Evolutionary conservation across 768 basidiomycete genomes (phyloP).

Genomic region (Amanita jacksonii): DNA sequence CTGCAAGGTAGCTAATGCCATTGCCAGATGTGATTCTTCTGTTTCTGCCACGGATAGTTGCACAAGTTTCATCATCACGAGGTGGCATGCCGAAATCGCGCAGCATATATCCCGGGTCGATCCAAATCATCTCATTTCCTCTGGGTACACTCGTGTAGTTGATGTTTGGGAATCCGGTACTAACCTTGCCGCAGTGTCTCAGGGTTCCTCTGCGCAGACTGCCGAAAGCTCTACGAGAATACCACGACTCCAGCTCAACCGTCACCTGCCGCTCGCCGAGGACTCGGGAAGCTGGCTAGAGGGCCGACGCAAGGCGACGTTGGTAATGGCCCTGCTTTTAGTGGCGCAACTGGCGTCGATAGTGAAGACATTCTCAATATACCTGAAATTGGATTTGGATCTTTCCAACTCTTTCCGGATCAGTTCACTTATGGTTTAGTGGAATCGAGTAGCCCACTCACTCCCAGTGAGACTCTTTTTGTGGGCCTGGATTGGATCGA

Average conservation of each 20-base stretch:
- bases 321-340: slow-evolving; percentile 39
- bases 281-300: slow-evolving; percentile 25
- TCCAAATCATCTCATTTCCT: slow-evolving; percentile 53
- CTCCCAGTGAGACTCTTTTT: slow-evolving; percentile 44
- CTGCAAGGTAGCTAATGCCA: slow-evolving; percentile 7
- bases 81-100: slow-evolving; percentile 43
- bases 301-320: slow-evolving; percentile 37
- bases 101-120: slow-evolving; percentile 37
- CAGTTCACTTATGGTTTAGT: slow-evolving; percentile 42
- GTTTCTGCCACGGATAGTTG: slow-evolving; percentile 35
- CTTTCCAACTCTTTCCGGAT: slow-evolving; percentile 63
- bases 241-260: slow-evolving; percentile 23
- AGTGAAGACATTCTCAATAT: slow-evolving; percentile 54
- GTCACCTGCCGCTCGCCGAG: slow-evolving; percentile 28
- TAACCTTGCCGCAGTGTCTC: too few species aligned
- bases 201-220: slow-evolving; percentile 51
- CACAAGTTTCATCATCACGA: slow-evolving; percentile 41
- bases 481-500: slow-evolving; percentile 49
- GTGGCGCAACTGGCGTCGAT: slow-evolving; percentile 60
- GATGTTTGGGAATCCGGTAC: too few species aligned
- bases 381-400: slow-evolving; percentile 44
- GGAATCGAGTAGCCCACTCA: slow-evolving; percentile 36
- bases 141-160: too few species aligned
- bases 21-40: slow-evolving; percentile 46
- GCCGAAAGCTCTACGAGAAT: slow-evolving; percentile 43